A percentile compares a stretch with the other conserved stretches of the same genome.
Conservation (phyloP, 1,284 basidiomycete genomes). For the Ustilago curta region DNA sequence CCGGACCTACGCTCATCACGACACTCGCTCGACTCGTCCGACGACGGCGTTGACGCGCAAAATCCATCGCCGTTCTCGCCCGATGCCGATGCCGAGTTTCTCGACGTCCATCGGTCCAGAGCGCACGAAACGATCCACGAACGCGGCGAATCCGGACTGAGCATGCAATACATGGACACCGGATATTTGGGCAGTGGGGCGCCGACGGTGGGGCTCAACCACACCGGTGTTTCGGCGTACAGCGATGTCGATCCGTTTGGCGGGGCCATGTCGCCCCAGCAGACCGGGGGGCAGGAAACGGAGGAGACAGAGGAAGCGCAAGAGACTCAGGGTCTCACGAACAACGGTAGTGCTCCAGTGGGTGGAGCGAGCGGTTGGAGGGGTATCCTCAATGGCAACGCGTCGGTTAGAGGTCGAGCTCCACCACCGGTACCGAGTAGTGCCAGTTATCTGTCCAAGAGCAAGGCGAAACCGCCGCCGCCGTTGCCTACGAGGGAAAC, state of each 20-base stretch:
- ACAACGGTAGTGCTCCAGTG: not conserved
- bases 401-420: conserved; percentile 14
- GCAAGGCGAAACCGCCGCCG: conserved; percentile 31
- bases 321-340: conserved; percentile 25
- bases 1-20: conserved; percentile 17
- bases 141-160: conserved; percentile 29
- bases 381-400: conserved; percentile 3
- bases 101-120: not conserved
- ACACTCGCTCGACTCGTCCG: not conserved
- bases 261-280: conserved; percentile 36
- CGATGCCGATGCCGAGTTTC: conserved; percentile 2
- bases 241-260: conserved; percentile 44
- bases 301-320: conserved; percentile 15
- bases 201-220: conserved; percentile 20
- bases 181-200: conserved; percentile 16
- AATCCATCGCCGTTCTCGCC: conserved; percentile 32
- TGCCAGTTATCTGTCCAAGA: conserved; percentile 31
- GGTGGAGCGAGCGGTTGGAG: conserved; percentile 7
- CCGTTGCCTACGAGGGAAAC: conserved; percentile 35
- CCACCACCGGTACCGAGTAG: conserved; percentile 46
- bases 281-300: conserved; percentile 21
- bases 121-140: conserved; percentile 45
- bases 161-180: conserved; percentile 21
- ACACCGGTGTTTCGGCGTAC: conserved; percentile 41
- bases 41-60: conserved; percentile 1